Base-by-base conservation (phyloP, 371 early-diverging fungal genomes). In the Mucor racemosus region DNA sequence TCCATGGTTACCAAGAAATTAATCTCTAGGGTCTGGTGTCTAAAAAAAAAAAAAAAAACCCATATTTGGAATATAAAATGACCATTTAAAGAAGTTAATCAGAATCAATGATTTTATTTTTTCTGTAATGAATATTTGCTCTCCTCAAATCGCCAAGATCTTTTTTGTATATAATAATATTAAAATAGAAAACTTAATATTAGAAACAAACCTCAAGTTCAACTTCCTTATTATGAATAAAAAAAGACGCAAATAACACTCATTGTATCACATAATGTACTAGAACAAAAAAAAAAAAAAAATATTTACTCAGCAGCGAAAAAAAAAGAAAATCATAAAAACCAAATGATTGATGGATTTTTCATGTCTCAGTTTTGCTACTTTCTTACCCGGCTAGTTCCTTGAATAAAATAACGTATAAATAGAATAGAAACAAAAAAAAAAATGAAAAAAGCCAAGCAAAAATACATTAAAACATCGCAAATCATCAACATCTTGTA, bases 61-160 rank as follows among this genome's bases (percentile, higher is more conserved):
- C 48, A 36, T 19, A 34, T 60, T 33, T 31, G 31, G 42, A 34
- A 5, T 60, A 31, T 31, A 60, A 40, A 58, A 38, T 40, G 14
- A 39, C 56, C 56, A 56, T 56, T 35, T 35, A 56, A 35, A 35
- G 56, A 56, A 56, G 26, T 50, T 21, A 50, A 11, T 21, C 50
- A 50, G 7, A 44, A n/a, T 15, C 6, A 15, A 17, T 15, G 15
- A 6, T 17, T 44, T 17, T n/a, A 48, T 1, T 17, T 8, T 50
- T 50, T 21, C 50, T 50, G 50, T 50, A 50, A 50, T 21, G 50
- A 7, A 8, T 17, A n/a, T 17, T 21, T 50, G 10, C 7, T 21
- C 10, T 50, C 4, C 44, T 44, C 17, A 17, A 17, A n/a, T 17
- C n/a, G 44, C 44, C 44, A 44, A 50, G 19, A 50, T 50, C 19